Conservation (phyloP, 2,329 filamentous ascomycete species). For the Penicillium sp. region DNA sequence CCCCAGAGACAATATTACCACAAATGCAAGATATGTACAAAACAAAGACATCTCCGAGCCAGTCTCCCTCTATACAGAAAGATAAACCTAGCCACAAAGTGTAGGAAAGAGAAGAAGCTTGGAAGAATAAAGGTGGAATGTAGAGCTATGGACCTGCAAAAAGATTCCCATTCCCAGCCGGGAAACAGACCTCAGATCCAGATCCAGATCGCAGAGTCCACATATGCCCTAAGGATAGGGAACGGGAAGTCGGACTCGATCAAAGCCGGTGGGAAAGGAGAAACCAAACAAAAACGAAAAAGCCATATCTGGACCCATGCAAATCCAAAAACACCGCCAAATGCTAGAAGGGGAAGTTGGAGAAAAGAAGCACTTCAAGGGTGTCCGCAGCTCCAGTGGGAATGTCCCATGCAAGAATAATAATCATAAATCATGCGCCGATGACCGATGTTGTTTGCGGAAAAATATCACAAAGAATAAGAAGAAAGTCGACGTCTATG, state of each 20-base stretch:
- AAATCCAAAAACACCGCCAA: slow-evolving; percentile 13
- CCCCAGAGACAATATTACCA: not conserved
- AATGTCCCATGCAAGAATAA: not conserved
- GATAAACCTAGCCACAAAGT: too few species aligned
- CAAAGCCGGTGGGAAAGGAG: not conserved
- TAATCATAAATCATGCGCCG: slow-evolving; percentile 10
- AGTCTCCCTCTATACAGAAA: not conserved
- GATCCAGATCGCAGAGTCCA: not conserved
- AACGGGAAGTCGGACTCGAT: slow-evolving; percentile 11
- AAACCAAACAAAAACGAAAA: not conserved
- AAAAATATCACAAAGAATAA: slow-evolving; percentile 15
- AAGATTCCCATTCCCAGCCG: not conserved
- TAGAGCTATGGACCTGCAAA: too few species aligned
- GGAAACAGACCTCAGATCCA: not conserved
- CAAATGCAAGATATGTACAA: not conserved
- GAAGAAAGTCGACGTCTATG: slow-evolving; percentile 9
- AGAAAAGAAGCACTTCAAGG: not conserved
- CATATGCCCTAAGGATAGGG: not conserved
- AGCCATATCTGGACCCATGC: slow-evolving; percentile 8
- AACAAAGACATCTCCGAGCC: not conserved
- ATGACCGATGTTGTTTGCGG: slow-evolving; percentile 6
- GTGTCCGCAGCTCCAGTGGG: slow-evolving; percentile 4
- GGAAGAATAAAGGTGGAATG: not conserved
- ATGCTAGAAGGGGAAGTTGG: slow-evolving; percentile 8
- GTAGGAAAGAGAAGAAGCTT: not conserved